These are phyloP conservation scores for Saccharomycopsis phalli DNA, from an alignment of 1,139 yeast species.

Conservation along the genomic window DNA sequence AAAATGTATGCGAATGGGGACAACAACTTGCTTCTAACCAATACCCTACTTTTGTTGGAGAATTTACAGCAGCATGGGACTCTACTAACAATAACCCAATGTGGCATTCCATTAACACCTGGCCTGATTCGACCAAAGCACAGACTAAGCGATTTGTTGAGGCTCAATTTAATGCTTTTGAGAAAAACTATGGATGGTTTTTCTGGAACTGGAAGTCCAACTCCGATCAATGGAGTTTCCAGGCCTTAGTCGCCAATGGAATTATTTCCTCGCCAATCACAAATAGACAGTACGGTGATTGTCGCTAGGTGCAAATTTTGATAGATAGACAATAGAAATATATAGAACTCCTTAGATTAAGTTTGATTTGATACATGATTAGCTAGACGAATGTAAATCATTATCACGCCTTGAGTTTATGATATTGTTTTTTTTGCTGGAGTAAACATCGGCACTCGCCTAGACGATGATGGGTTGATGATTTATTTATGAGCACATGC, in stretches of 20 bases:
- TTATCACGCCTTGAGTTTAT: too few species aligned
- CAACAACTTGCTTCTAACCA: conserved; percentile 38
- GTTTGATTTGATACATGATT: too few species aligned
- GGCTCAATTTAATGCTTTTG: conserved; percentile 84
- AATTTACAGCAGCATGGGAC: conserved; percentile 86
- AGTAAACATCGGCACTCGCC: too few species aligned
- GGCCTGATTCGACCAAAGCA: conserved; percentile 50
- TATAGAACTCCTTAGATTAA: too few species aligned
- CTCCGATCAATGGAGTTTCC: conserved; percentile 82
- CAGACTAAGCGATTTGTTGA: conserved; percentile 67
- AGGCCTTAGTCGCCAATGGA: conserved; percentile 44
- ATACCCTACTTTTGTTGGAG: conserved; percentile 78
- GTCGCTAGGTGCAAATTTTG: conserved; percentile 4
- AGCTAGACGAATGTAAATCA: too few species aligned
- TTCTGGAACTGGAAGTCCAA: conserved; percentile 88
- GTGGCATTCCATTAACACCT: conserved; percentile 42
- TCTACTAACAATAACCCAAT: too few species aligned
- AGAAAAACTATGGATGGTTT: conserved; percentile 66
- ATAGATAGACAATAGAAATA: too few species aligned
- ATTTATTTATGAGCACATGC: too few species aligned
- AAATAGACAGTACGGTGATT: conserved; percentile 36
- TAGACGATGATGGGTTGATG: too few species aligned
- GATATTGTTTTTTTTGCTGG: too few species aligned
- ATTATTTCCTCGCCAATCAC: conserved; percentile 74
- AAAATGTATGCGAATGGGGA: conserved; percentile 59